Conservation (phyloP, 2,329 filamentous ascomycete species). For the Hyphodiscus sp. region DNA sequence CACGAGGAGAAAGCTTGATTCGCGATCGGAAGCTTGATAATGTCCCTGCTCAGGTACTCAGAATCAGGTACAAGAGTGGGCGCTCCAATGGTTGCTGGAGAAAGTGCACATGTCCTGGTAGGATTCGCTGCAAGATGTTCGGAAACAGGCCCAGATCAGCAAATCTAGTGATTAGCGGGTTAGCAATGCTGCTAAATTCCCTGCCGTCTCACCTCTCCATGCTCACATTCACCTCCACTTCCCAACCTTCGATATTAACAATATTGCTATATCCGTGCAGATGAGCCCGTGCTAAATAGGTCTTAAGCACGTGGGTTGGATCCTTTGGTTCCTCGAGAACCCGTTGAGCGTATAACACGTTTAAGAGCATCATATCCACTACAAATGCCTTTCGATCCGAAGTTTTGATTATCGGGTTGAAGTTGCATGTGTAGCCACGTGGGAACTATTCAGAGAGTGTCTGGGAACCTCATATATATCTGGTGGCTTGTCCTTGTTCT, state of each 20-base stretch:
- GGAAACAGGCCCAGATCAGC: neutral
- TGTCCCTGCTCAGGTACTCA: neutral
- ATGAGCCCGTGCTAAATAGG: neutral
- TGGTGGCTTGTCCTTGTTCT: neutral
- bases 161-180: neutral
- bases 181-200: neutral
- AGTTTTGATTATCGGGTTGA: neutral
- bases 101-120: neutral
- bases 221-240: no score
- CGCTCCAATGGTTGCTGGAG: neutral
- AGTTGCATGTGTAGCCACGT: neutral
- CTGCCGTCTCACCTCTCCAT: neutral
- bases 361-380: neutral
- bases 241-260: no score
- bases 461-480: neutral
- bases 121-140: neutral
- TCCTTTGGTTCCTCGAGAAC: neutral
- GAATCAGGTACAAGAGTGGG: neutral
- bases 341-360: no score
- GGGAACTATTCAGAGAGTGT: neutral
- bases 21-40: neutral
- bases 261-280: no score
- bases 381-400: neutral
- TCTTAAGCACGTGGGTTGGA: neutral
- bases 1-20: neutral